Conservation (phyloP, 1,284 basidiomycete genomes). For the Polyporus tsugae region DNA sequence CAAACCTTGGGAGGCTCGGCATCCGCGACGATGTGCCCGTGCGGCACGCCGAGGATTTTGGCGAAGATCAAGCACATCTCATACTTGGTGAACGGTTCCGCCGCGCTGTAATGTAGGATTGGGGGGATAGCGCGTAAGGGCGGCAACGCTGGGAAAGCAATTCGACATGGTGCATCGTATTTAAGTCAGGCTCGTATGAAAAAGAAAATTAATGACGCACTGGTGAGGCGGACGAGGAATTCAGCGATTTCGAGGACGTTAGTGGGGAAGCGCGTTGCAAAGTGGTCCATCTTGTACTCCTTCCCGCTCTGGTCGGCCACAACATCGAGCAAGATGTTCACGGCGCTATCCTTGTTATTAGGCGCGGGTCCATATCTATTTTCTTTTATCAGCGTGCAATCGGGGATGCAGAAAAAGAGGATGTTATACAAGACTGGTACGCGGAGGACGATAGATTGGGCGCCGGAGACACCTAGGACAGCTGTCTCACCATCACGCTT, state of each 20-base stretch:
- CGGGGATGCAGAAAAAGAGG: neutral
- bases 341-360: conserved; percentile 78
- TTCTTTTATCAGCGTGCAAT: neutral
- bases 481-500: conserved; percentile 82
- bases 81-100: conserved; percentile 85
- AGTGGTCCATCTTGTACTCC: conserved; percentile 88
- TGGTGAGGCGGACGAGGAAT: conserved; percentile 73
- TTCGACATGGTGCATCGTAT: too few relatives aligned
- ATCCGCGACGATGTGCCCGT: conserved; percentile 73
- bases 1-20: conserved; percentile 61
- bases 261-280: conserved; percentile 83
- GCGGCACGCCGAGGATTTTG: conserved; percentile 67
- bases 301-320: conserved; percentile 82
- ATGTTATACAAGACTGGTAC: conserved; percentile 76
- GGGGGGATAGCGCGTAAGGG: conserved; percentile 55
- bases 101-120: conserved; percentile 79
- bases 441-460: conserved; percentile 70
- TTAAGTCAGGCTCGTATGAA: neutral
- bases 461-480: conserved; percentile 61
- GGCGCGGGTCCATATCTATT: conserved; percentile 80
- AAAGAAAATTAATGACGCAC: conserved; percentile 49
- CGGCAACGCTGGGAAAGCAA: conserved; percentile 38
- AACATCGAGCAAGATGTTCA: conserved; percentile 82
- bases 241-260: conserved; percentile 79
- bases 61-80: conserved; percentile 83